Evolutionary conservation across 2,329 filamentous ascomycete species (phyloP), one percentile per base, ranked within the genome.

Genomic region (Thermomyces lanuginosus): DNA sequence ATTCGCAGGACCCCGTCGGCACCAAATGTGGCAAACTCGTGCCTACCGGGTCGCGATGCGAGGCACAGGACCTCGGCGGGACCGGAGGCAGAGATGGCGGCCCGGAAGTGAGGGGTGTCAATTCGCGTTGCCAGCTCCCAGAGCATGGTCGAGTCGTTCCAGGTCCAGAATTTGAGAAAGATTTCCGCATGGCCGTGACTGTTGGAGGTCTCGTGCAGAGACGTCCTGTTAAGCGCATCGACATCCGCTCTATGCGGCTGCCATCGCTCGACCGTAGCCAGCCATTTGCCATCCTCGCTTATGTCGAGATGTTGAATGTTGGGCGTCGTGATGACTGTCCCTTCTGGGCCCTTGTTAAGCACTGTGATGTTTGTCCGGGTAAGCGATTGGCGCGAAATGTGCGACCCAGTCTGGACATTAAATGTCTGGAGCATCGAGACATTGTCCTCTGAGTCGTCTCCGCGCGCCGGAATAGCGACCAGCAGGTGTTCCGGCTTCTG

Each of bases 251-350:
- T 55, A 6, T 79, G 71, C 1, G 83, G 83, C 27, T 67, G 65
- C 89, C 89, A 98, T 43, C 84, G 79, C 46, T 98, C 89, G 1
- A 92, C 69, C 1, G 82, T 93, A 4, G 78, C 84, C 31, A 98
- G 66, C 84, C 86, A 95, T 37, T 72, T 66, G 10, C 86, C 86
- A 44, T 95, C 76, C 26, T 66, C 60, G 22, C 79, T 86, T 39
- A 89, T 71, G 22, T 74, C 68, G 26, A 95, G 59, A 30, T 77
- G 69, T 5, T 69, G 76, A 24, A 92, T 68, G 34, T 76, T 69
- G 1, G 89, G 86, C 39, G 92, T 79, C 8, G 70, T 64, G 26
- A 95, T 70, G 4, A 68, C 64, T 27, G 69, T 65, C 4, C 78
- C 72, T 37, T 77, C 74, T 8, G 74, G 75, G 5, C 75, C 76